These are phyloP conservation scores for Aureobasidium sp. DNA, from an alignment of 2,329 filamentous ascomycete species.

Conservation along the genomic window DNA sequence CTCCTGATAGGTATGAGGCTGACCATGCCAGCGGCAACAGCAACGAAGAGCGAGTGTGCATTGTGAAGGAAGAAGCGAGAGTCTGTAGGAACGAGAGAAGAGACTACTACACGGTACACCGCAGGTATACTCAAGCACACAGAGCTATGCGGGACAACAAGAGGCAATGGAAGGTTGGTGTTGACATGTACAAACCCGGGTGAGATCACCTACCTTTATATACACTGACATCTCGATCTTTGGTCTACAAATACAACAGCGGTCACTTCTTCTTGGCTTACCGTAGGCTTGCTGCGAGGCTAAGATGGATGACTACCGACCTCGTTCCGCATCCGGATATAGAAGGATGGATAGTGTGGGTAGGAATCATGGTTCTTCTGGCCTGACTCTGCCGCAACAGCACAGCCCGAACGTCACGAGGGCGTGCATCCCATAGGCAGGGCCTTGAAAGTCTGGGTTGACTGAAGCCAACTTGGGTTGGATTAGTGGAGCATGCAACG, in stretches of 20 bases:
- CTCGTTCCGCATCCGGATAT: background rate
- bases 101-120: background rate
- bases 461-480: background rate
- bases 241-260: background rate
- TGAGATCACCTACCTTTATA: conserved; percentile 7
- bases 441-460: background rate
- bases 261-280: background rate
- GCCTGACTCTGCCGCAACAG: background rate
- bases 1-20: background rate
- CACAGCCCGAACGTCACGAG: conserved; percentile 1
- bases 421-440: background rate
- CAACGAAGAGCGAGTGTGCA: conserved; percentile 9
- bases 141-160: background rate
- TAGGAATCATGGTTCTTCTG: background rate
- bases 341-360: background rate
- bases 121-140: background rate
- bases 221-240: background rate
- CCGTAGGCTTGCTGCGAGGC: background rate
- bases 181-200: background rate
- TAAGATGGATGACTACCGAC: background rate
- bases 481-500: background rate
- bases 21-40: conserved; percentile 8
- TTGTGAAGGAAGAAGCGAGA: background rate
- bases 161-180: background rate
- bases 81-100: conserved; percentile 4